Evolutionary conservation across 768 basidiomycete species (phyloP), one percentile per base, ranked within the genome.

Genomic region (Pulveroboletus sp.): DNA sequence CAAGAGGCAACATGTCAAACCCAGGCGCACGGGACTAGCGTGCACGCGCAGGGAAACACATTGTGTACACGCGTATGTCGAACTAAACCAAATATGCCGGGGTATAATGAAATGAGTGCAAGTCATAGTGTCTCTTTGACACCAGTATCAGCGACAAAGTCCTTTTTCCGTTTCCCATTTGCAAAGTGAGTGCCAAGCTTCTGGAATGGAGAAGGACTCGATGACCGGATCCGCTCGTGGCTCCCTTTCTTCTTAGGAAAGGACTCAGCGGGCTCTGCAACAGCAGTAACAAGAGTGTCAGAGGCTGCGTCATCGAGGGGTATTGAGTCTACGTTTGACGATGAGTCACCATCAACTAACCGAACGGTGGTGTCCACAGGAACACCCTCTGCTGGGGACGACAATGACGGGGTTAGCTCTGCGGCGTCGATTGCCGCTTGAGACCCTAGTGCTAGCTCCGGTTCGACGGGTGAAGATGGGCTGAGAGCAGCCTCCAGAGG

Each of bases 181-280:
- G 73, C 57, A 27, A 71, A 49, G 39, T 59, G 63, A 38, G 73
- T 67, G 41, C 78, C 76, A 24, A 84, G 60, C 59, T 77, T 78
- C 69, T 82, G 85, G 54, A 84, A 65, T 39, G 79, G 72, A 39
- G 82, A 69, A 43, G 79, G 72, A 62, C 82, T 82, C 28, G 68
- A 58, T 63, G 63, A 52, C 49, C 75, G 80, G 52, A 73, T 78
- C 71, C 80, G 83, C 66, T 72, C 77, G 35, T 78, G 78, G 37
- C 76, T 61, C 47, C 50, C 56, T 28, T 49, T 66, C 58, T 75
- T 74, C 49, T 62, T 64, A 30, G 49, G 7, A n/a, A 43, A 37
- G 11, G 52, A 40, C 24, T 47, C 55, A 0, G 54, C 62, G 6
- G 76, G 69, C 18, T 64, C 67, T 32, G 64, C 65, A 8, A 73